phyloP scores from a whole-genome alignment of 345 rosid genomes.

The Cochlearia excelsa region DNA sequence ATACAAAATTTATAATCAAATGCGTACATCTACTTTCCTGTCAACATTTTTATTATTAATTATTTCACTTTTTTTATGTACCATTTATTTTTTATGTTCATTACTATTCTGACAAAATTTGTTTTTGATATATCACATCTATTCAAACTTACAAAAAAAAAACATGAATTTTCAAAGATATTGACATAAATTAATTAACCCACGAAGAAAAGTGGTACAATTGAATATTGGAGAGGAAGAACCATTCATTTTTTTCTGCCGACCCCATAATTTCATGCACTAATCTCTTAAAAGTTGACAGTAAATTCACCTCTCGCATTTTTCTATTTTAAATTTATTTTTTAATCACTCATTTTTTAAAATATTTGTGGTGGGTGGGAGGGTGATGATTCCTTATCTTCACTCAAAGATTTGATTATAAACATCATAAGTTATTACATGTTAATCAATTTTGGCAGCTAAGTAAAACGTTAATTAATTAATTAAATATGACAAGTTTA shows the following conservation, averaged over 20 bases:
- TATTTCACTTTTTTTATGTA: slow-evolving; percentile 5
- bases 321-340: background rate
- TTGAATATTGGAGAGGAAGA: slow-evolving; percentile 15
- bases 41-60: slow-evolving; percentile 23
- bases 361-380: slow-evolving; percentile 27
- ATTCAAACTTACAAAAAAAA: background rate
- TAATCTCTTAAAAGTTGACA: slow-evolving; percentile 30
- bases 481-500: slow-evolving; percentile 1
- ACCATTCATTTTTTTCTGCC: slow-evolving; percentile 26
- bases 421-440: background rate
- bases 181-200: too few relatives aligned
- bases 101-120: slow-evolving; percentile 21
- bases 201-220: slow-evolving; percentile 17
- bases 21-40: slow-evolving; percentile 34
- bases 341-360: background rate
- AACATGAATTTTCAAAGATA: background rate
- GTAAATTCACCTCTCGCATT: slow-evolving; percentile 31
- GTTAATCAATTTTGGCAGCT: slow-evolving; percentile 32
- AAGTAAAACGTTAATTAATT: slow-evolving; percentile 19
- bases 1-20: slow-evolving; percentile 5
- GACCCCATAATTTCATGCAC: slow-evolving; percentile 31
- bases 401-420: slow-evolving; percentile 3
- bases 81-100: slow-evolving; percentile 25
- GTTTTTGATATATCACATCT: slow-evolving; percentile 15
- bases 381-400: slow-evolving; percentile 28